A percentile compares a stretch with the other conserved stretches of the same genome.
phyloP scores from a whole-genome alignment of 108 stramenopile species.

The Cylindrotheca closterium region DNA sequence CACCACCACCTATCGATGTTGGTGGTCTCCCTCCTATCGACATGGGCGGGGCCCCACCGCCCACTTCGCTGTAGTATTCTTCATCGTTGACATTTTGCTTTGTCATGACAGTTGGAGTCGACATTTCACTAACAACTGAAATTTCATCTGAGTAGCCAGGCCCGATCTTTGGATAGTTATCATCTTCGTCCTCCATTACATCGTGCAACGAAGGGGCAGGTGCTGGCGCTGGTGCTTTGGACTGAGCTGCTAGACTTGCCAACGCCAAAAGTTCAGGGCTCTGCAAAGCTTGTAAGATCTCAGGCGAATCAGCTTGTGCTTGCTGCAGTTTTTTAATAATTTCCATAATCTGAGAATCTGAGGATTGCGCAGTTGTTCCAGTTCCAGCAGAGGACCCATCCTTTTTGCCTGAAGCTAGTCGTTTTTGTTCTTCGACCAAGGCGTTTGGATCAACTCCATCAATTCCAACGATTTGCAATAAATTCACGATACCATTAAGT shows the following conservation, averaged over 20 bases:
- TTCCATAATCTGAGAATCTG: slow-evolving; percentile 45
- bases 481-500: slow-evolving; percentile 41
- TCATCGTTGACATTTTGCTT: slow-evolving; percentile 43
- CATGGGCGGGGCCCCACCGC: slow-evolving; percentile 37
- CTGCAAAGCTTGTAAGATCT: slow-evolving; percentile 43
- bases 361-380: slow-evolving; percentile 9
- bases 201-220: slow-evolving; percentile 21
- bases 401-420: neutral
- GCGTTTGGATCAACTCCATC: slow-evolving; percentile 28
- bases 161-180: slow-evolving; percentile 64
- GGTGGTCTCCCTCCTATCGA: slow-evolving; percentile 24
- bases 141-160: slow-evolving; percentile 55
- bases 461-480: slow-evolving; percentile 42
- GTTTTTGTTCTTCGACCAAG: slow-evolving; percentile 22
- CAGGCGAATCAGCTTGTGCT: slow-evolving; percentile 46
- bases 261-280: slow-evolving; percentile 31
- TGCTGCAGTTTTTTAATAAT: slow-evolving; percentile 44
- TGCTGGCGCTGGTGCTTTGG: slow-evolving; percentile 1
- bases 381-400: slow-evolving; percentile 1
- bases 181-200: slow-evolving; percentile 43
- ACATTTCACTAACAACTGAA: slow-evolving; percentile 49
- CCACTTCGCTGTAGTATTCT: slow-evolving; percentile 49
- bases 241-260: slow-evolving; percentile 28
- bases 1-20: slow-evolving; percentile 7
- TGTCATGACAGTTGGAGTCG: slow-evolving; percentile 60